phyloP scores from a whole-genome alignment of 306 rosid genomes.

The Prunus padus region DNA sequence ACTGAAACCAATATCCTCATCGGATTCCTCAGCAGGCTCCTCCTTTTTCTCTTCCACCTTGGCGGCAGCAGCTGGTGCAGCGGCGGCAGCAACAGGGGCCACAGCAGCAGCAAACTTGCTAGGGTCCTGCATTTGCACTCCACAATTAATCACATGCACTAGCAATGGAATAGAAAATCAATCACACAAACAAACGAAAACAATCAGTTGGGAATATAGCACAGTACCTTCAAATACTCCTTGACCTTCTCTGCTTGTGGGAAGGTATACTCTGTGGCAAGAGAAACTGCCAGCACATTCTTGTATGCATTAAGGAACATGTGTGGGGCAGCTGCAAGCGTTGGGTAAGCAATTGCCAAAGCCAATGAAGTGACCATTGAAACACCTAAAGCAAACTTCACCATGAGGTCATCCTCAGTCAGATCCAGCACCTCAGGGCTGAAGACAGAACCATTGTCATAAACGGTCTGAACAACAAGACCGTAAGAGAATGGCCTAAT shows the following conservation, averaged over 20 bases:
- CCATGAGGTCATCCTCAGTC: slow-evolving; percentile 73
- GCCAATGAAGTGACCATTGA: slow-evolving; percentile 74
- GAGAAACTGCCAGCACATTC: slow-evolving; percentile 63
- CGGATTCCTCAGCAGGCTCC: slow-evolving; percentile 47
- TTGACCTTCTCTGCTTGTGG: slow-evolving; percentile 76
- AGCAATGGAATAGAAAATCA: no score
- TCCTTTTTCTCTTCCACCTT: slow-evolving; percentile 64
- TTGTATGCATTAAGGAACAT: slow-evolving; percentile 78
- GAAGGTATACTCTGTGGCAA: slow-evolving; percentile 64
- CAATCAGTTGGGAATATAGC: background rate
- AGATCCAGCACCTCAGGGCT: slow-evolving; percentile 87
- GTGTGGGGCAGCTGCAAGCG: slow-evolving; percentile 89
- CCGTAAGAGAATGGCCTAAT: slow-evolving; percentile 95
- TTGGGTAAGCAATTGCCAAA: slow-evolving; percentile 72
- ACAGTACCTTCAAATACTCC: slow-evolving; percentile 67
- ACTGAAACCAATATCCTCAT: slow-evolving; percentile 55
- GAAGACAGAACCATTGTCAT: slow-evolving; percentile 80
- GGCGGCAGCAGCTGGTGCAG: slow-evolving; percentile 34
- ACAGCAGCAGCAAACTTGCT: slow-evolving; percentile 42
- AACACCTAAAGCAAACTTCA: slow-evolving; percentile 72
- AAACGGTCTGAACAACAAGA: slow-evolving; percentile 63
- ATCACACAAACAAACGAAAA: no score
- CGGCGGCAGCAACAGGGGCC: slow-evolving; percentile 26
- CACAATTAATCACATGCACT: background rate
- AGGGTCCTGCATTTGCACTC: slow-evolving; percentile 32